Conservation (phyloP, 108 stramenopile genomes). For the Skeletonema tropicum region DNA sequence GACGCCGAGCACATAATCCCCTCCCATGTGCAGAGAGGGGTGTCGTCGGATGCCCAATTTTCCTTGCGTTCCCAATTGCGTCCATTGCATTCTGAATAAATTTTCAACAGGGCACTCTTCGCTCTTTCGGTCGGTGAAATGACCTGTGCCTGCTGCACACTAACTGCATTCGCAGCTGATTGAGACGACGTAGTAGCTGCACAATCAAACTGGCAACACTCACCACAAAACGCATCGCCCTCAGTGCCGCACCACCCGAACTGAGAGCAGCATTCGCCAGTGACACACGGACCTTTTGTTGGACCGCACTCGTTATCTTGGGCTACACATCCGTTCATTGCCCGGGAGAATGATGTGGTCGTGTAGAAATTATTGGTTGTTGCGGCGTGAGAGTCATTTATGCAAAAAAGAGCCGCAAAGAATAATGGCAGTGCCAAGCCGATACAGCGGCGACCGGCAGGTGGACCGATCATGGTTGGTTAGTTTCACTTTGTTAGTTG, state of each 20-base stretch:
- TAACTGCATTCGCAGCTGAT: not conserved
- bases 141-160: not conserved
- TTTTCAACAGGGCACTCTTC: slow-evolving; percentile 7
- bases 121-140: not conserved
- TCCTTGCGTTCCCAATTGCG: slow-evolving; percentile 24
- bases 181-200: not conserved
- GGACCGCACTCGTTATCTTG: slow-evolving; percentile 6
- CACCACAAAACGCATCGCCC: not conserved
- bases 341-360: not conserved
- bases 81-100: slow-evolving; percentile 33
- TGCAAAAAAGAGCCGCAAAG: not conserved
- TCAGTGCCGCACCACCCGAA: not conserved
- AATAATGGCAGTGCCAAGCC: not conserved
- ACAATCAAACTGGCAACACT: not conserved
- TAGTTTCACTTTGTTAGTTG: too few relatives aligned
- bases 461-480: too few relatives aligned
- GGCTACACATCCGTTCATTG: not conserved
- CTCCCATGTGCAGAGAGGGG: slow-evolving; percentile 32
- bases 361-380: not conserved
- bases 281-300: not conserved
- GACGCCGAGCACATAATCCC: slow-evolving; percentile 20
- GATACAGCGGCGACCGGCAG: not conserved
- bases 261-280: not conserved
- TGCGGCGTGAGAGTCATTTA: not conserved
- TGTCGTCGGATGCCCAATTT: slow-evolving; percentile 28